Percentiles rank a stretch among this genome's conserved stretches.
Evolutionary conservation across 345 rosid genomes (phyloP).

Genomic region (Acer yangbiense): DNA sequence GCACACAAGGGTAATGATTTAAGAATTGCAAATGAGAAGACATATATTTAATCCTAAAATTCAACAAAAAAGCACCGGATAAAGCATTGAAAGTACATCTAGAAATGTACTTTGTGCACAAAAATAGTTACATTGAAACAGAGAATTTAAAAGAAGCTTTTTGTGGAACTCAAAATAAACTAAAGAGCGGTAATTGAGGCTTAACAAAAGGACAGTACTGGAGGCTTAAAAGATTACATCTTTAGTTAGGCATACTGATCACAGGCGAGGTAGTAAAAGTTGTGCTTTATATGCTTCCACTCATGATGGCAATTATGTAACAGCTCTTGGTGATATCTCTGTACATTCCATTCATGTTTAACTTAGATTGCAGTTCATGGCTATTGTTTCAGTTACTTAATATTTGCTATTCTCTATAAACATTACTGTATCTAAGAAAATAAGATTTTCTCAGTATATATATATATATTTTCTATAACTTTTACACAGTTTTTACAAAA

Average conservation of each 20-base stretch:
- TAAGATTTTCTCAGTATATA: too few relatives aligned
- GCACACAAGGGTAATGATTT: slow-evolving; percentile 24
- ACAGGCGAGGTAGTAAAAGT: background rate
- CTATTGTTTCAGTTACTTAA: background rate
- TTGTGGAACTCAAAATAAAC: background rate
- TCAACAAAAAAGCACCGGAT: background rate
- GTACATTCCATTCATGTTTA: background rate
- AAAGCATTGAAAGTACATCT: background rate
- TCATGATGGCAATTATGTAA: background rate
- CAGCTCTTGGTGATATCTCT: background rate
- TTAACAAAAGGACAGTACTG: background rate
- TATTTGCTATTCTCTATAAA: background rate
- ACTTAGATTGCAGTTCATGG: background rate
- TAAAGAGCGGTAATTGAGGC: background rate
- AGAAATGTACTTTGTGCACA: background rate
- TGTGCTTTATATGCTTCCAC: background rate
- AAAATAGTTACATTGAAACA: background rate
- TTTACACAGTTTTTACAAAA: background rate
- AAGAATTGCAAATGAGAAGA: background rate
- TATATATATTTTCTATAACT: background rate
- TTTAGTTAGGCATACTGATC: background rate
- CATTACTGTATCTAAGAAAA: too few relatives aligned
- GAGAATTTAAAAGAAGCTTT: background rate
- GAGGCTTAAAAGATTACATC: background rate
- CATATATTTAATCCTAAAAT: background rate